Evolutionary conservation across 768 basidiomycete species (phyloP).

Genomic region (Pleurotus pulmonarius): DNA sequence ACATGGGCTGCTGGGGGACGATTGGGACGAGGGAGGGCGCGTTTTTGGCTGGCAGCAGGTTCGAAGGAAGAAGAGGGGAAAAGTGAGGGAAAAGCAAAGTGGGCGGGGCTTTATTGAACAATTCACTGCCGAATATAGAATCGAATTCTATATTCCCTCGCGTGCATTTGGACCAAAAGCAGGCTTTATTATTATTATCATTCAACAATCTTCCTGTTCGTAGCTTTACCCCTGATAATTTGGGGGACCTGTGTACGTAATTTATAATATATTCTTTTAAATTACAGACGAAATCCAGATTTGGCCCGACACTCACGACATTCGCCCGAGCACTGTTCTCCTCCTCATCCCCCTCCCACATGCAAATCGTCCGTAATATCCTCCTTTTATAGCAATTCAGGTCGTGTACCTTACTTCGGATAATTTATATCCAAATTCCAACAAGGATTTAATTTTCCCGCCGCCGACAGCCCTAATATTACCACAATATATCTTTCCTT

Average conservation of each 20-base stretch:
- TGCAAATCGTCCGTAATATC: too few species aligned
- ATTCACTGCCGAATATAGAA: conserved; percentile 68
- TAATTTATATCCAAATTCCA: conserved; percentile 15
- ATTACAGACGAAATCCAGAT: conserved; percentile 27
- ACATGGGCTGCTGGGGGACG: conserved; percentile 43
- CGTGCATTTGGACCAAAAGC: conserved; percentile 56
- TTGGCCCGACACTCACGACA: conserved; percentile 16
- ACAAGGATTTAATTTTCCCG: conserved; percentile 24
- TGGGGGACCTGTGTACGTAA: conserved; percentile 62
- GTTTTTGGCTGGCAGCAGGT: conserved; percentile 33
- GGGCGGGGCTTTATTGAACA: conserved; percentile 77
- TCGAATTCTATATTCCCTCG: conserved; percentile 51
- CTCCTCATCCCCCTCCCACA: not conserved
- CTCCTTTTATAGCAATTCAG: not conserved
- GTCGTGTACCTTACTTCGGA: conserved; percentile 21
- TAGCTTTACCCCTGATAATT: conserved; percentile 55
- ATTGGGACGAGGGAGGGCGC: conserved; percentile 31
- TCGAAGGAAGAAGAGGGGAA: conserved; percentile 34
- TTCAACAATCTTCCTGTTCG: conserved; percentile 45
- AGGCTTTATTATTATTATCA: conserved; percentile 59
- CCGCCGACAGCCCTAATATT: conserved; percentile 21
- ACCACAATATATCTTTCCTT: conserved; percentile 9
- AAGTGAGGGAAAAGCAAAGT: conserved; percentile 62
- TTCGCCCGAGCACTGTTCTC: not conserved
- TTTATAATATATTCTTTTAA: conserved; percentile 26